These are phyloP conservation scores for Prinsepia uniflora DNA, from an alignment of 306 rosid species.

Conservation along the genomic window DNA sequence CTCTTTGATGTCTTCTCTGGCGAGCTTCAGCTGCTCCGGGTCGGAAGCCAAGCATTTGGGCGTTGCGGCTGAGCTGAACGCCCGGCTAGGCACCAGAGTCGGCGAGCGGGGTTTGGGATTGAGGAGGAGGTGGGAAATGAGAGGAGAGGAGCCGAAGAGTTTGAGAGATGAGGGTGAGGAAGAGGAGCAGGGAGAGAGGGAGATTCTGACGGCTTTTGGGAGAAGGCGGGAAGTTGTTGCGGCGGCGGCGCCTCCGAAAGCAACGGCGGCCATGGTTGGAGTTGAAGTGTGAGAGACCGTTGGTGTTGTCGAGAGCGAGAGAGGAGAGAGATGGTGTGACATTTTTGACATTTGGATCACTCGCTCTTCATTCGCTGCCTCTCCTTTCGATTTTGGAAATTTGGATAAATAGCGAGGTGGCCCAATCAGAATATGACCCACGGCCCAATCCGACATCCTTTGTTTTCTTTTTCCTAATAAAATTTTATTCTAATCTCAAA, in stretches of 20 bases:
- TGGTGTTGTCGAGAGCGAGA: background rate
- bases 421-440: background rate
- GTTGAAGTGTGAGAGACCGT: constrained; percentile 2
- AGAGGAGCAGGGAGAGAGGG: constrained; percentile 24
- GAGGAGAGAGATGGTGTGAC: background rate
- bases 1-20: constrained; percentile 74
- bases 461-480: too few species aligned
- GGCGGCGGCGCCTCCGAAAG: constrained; percentile 31
- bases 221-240: constrained; percentile 44
- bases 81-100: constrained; percentile 42
- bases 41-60: constrained; percentile 65
- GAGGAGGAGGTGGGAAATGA: constrained; percentile 63
- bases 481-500: too few species aligned
- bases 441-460: background rate
- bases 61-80: constrained; percentile 31
- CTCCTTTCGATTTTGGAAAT: constrained; percentile 28
- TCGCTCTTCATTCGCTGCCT: constrained; percentile 20
- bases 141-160: constrained; percentile 55
- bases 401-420: background rate
- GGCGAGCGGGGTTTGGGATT: constrained; percentile 24
- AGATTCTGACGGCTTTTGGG: constrained; percentile 39
- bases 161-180: constrained; percentile 30
- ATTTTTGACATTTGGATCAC: background rate
- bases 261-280: constrained; percentile 38
- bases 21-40: constrained; percentile 77